Conservation (phyloP, 1,284 basidiomycete species). For the Trichosporon sp. region DNA sequence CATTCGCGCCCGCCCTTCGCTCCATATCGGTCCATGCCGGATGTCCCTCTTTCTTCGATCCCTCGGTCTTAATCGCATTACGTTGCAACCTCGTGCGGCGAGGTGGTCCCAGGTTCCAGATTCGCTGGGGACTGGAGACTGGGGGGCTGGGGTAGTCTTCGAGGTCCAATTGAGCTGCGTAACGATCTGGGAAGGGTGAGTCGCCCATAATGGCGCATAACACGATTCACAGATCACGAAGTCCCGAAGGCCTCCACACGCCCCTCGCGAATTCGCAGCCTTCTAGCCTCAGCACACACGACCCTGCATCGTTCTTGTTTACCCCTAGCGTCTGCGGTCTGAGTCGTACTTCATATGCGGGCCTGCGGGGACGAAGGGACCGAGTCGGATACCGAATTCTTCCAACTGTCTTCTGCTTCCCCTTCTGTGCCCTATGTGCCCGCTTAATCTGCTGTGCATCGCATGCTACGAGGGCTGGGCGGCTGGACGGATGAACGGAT, state of each 20-base stretch:
- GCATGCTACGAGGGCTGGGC: too few relatives aligned
- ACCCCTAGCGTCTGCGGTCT: neutral
- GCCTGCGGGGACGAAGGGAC: neutral
- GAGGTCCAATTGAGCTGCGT: neutral
- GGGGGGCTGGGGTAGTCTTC: too few relatives aligned
- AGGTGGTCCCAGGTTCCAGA: neutral
- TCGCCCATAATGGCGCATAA: too few relatives aligned
- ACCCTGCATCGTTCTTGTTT: neutral
- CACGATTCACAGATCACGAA: too few relatives aligned
- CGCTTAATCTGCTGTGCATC: too few relatives aligned
- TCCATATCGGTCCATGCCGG: neutral
- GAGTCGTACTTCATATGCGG: neutral
- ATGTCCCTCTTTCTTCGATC: neutral
- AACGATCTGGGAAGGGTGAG: neutral
- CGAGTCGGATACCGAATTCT: neutral
- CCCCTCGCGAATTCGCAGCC: too few relatives aligned
- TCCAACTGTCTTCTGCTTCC: neutral
- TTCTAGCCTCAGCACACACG: neutral
- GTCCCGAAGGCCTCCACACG: too few relatives aligned
- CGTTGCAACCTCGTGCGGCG: too few relatives aligned
- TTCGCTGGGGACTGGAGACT: too few relatives aligned
- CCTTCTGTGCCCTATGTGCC: neutral
- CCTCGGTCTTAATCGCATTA: neutral
- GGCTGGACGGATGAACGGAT: too few relatives aligned
- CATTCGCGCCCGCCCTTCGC: neutral